Evolutionary conservation across 1,284 basidiomycete genomes (phyloP), one percentile per base, ranked within the genome.

Genomic region (Fomitopsis betulina): DNA sequence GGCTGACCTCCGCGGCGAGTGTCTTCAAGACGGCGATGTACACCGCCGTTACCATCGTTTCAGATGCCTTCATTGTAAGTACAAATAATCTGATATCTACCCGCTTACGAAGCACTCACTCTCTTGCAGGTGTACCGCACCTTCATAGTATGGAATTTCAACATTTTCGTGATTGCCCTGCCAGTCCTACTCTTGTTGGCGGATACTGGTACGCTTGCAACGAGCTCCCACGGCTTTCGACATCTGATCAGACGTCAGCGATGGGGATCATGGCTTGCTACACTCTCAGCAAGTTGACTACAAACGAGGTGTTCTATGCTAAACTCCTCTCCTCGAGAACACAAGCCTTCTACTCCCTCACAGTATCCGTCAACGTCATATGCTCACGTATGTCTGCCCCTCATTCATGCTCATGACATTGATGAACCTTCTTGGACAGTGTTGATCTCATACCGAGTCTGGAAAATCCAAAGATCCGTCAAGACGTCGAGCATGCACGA

Each of bases 21-120:
- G 49, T 51, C 5, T 51, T 30, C 49, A 51, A 51, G 12, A 51
- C 49, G 27, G 23, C 33, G 7, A 27, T 51, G 12, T 51, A 51
- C 19, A 51, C 49, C 13, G 33, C 17, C 6, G 49, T 51, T 12
- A 51, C 49, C 12, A 37, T 51, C 15, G 27, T 32, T n/a, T 51
- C 49, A 12, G 49, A 51, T 19, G 49, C 49, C n/a, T 51, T 51
- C 19, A 51, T 51, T 51, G 49, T 51, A 15, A 51, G 49, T 17
- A 23, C 2, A 43, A 8, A 23, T 13, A 13, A 12, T 8, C 27
- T 37, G 13, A 5, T 7, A 45, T 45, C 10, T 27, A 17, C 15
- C 19, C 21, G 10, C 25, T 21, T 17, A 21, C 25, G 21, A 42
- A 27, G 25, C 17, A 10, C 21, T 21, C 17, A 10, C 21, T 21